phyloP scores from a whole-genome alignment of 257 asterid genomes.

The Nicotiana attenuata region DNA sequence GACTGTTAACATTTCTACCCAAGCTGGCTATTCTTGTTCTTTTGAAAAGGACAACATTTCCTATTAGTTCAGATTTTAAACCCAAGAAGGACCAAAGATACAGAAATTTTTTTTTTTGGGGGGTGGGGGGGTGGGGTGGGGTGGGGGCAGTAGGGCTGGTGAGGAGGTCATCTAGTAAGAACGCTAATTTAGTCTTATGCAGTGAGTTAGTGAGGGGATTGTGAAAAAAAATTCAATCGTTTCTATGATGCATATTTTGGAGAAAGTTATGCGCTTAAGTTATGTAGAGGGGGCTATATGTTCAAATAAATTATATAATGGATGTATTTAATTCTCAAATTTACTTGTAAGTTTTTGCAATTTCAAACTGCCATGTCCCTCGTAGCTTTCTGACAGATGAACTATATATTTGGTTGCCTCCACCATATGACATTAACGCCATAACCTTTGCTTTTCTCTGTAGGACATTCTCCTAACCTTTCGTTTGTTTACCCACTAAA shows the following conservation, averaged over 20 bases:
- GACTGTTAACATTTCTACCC: neutral
- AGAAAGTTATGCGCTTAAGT: neutral
- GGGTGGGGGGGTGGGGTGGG: neutral
- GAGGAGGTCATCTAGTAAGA: constrained; percentile 1
- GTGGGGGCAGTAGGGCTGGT: neutral
- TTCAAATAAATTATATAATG: neutral
- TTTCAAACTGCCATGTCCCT: neutral
- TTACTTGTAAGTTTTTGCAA: neutral
- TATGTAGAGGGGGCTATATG: neutral
- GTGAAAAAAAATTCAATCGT: neutral
- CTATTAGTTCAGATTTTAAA: neutral
- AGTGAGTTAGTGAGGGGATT: neutral
- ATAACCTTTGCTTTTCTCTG: neutral
- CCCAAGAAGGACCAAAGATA: neutral
- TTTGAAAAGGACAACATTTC: neutral
- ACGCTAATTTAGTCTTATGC: neutral
- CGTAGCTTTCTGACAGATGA: neutral
- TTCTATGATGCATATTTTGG: neutral
- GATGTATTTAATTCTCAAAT: neutral
- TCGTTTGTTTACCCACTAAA: neutral
- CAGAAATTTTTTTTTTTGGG: neutral
- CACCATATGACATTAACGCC: neutral
- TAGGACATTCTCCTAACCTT: neutral
- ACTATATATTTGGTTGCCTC: neutral
- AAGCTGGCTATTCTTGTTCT: neutral